Conservation (phyloP, 345 rosid genomes). For the Eucalyptus paniculata region DNA sequence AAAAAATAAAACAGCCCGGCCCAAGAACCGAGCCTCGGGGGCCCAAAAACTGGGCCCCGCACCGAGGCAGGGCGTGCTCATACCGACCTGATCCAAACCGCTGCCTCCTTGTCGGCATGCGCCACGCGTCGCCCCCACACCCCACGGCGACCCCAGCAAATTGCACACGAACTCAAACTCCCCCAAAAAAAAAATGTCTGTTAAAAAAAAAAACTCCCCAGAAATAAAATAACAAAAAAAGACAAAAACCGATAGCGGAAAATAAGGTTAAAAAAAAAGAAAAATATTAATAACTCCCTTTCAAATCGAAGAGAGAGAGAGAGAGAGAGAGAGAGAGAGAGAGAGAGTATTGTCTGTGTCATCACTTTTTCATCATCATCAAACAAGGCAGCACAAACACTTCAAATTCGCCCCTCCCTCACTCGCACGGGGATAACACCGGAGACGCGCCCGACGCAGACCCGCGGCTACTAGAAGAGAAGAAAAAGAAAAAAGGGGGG, state of each 20-base stretch:
- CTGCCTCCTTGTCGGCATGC: not conserved
- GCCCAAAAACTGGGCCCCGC: not conserved
- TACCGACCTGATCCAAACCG: slow-evolving; percentile 7
- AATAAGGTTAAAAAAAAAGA: not conserved
- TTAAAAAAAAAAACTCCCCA: too few species aligned
- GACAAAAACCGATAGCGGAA: not conserved
- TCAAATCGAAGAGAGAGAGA: not conserved
- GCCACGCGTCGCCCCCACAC: not conserved
- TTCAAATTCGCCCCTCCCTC: not conserved
- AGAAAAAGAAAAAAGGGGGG: too few species aligned
- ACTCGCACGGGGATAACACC: not conserved
- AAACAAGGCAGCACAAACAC: too few species aligned
- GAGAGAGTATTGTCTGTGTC: not conserved
- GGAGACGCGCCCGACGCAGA: not conserved
- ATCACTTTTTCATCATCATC: not conserved
- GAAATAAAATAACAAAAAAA: not conserved
- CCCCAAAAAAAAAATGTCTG: not conserved
- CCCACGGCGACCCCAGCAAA: not conserved
- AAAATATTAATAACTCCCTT: not conserved
- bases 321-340: not conserved
- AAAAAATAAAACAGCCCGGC: not conserved
- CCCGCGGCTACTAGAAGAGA: not conserved
- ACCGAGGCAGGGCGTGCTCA: not conserved
- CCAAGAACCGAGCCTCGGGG: not conserved
- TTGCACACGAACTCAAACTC: not conserved